Percentiles rank a stretch among this genome's conserved stretches.
phyloP scores from a whole-genome alignment of 148 eudicot genomes.

The Fagopyrum esculentum region DNA sequence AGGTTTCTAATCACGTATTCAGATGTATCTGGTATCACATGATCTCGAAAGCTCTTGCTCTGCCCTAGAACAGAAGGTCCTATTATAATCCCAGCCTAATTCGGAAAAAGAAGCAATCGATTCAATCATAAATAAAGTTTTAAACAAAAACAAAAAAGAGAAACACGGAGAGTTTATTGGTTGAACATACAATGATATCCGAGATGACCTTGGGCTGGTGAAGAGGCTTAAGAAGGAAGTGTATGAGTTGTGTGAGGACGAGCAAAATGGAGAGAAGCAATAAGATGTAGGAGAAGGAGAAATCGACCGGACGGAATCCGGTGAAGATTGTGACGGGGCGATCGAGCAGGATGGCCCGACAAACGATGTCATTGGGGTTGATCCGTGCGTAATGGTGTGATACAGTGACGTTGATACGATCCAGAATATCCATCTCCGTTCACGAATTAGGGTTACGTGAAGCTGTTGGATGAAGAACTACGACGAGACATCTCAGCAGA shows the following conservation, averaged over 20 bases:
- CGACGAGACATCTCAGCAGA: too few species aligned
- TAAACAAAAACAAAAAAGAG: neutral
- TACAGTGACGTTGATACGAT: too few species aligned
- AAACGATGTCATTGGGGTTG: constrained; percentile 18
- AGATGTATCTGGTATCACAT: constrained; percentile 40
- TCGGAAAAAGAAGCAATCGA: too few species aligned
- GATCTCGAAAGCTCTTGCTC: constrained; percentile 22
- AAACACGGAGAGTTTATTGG: neutral
- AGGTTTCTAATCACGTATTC: constrained; percentile 36
- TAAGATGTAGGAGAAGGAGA: constrained; percentile 47
- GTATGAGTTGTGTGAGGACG: constrained; percentile 35
- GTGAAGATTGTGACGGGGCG: constrained; percentile 43
- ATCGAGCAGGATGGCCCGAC: constrained; percentile 13
- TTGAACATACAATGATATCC: constrained; percentile 51
- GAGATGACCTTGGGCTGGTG: constrained; percentile 61
- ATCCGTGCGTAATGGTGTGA: neutral
- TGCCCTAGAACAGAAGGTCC: constrained; percentile 75
- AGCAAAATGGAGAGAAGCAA: constrained; percentile 40
- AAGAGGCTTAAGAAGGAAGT: constrained; percentile 59
- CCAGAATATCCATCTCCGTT: neutral
- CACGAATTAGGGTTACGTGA: neutral
- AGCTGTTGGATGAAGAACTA: neutral
- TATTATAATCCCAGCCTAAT: constrained; percentile 70
- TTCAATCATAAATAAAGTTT: neutral
- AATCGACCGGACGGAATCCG: constrained; percentile 33